These are phyloP conservation scores for Byssothecium circinans DNA, from an alignment of 2,329 filamentous ascomycete genomes.

Conservation along the genomic window DNA sequence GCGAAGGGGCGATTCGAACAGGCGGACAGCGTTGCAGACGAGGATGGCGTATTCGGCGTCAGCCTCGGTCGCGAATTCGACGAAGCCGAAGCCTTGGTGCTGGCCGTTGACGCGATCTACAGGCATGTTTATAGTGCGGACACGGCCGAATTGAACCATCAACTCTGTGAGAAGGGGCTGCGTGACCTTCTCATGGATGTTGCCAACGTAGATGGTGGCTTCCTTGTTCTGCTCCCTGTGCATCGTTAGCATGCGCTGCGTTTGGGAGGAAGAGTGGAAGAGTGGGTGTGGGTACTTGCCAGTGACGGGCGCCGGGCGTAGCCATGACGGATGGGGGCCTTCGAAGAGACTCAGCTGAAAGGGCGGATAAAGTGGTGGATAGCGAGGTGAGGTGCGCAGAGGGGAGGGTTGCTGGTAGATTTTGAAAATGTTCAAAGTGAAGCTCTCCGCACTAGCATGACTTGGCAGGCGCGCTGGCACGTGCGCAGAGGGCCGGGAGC, in stretches of 20 bases:
- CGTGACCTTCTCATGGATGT: conserved; percentile 93
- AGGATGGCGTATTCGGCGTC: conserved; percentile 96
- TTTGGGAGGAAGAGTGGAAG: neutral
- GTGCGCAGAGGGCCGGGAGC: conserved; percentile 6
- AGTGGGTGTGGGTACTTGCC: too few relatives aligned
- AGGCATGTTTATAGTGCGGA: conserved; percentile 96
- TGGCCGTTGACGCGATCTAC: conserved; percentile 97
- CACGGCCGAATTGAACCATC: conserved; percentile 96
- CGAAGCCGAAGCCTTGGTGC: conserved; percentile 98
- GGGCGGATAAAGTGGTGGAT: neutral
- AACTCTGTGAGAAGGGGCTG: conserved; percentile 94
- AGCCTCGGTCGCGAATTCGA: conserved; percentile 93
- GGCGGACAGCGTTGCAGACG: conserved; percentile 92
- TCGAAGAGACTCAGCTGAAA: neutral
- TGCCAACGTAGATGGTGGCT: conserved; percentile 96
- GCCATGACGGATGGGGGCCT: conserved; percentile 53
- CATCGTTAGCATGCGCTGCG: conserved; percentile 17
- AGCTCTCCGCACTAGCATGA: conserved; percentile 5
- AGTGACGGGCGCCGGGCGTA: conserved; percentile 68
- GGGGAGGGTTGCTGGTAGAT: conserved; percentile 3
- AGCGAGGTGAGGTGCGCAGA: neutral
- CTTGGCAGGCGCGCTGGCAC: conserved; percentile 14
- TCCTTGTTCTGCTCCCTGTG: conserved; percentile 84
- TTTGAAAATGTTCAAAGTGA: conserved; percentile 5
- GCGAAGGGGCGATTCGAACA: conserved; percentile 91